A percentile compares a stretch with the other conserved stretches of the same genome.
Evolutionary conservation across 2,329 filamentous ascomycete species (phyloP).

Genomic region (Pseudonectria buxi): DNA sequence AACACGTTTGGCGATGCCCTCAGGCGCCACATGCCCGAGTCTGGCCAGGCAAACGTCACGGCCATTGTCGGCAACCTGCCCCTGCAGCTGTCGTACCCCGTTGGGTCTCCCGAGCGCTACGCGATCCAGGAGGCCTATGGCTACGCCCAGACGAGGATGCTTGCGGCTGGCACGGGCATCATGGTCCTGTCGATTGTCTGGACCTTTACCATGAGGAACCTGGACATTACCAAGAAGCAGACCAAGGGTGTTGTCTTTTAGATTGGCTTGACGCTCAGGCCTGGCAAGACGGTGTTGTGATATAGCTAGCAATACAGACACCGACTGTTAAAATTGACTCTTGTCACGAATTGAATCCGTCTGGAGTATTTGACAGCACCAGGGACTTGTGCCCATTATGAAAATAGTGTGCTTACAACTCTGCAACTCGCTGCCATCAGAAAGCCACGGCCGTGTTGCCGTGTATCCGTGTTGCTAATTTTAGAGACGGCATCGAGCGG

Average conservation of each 20-base stretch:
- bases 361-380: too few species aligned
- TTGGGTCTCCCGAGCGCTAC: slow-evolving; percentile 32
- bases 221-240: slow-evolving; percentile 25
- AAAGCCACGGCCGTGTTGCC: too few species aligned
- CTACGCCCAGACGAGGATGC: slow-evolving; percentile 36
- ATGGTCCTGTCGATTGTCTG: slow-evolving; percentile 21
- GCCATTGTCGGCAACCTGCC: slow-evolving; percentile 35
- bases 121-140: slow-evolving; percentile 42
- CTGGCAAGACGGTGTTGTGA: too few species aligned
- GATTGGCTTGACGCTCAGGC: too few species aligned
- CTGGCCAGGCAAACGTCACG: slow-evolving; percentile 26
- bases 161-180: slow-evolving; percentile 29
- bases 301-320: too few species aligned
- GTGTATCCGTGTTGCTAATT: too few species aligned
- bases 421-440: too few species aligned
- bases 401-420: too few species aligned
- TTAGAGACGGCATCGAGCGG: too few species aligned
- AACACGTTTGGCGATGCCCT: slow-evolving; percentile 33
- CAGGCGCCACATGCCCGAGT: slow-evolving; percentile 31
- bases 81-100: slow-evolving; percentile 31
- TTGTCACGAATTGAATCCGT: too few species aligned
- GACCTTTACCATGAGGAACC: slow-evolving; percentile 24
- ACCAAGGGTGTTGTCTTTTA: slow-evolving; percentile 26
- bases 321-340: too few species aligned
- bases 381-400: too few species aligned